Evolutionary conservation across 225 moss, liverwort and hornwort species (phyloP).

Genomic region (Straminergon stramineum): DNA sequence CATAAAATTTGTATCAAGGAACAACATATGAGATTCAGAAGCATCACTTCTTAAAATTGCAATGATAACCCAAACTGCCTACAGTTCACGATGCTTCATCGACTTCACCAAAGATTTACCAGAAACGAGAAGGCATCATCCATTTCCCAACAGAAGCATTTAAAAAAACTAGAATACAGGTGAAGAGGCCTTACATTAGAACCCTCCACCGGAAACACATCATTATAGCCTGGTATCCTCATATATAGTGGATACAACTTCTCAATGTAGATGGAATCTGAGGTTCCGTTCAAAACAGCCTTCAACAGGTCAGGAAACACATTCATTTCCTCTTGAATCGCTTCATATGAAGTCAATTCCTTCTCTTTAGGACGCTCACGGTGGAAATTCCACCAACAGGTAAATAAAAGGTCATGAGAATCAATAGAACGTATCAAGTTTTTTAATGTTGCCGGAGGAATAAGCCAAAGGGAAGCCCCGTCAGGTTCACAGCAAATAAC

Average conservation of each 20-base stretch:
- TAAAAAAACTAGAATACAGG: not conserved
- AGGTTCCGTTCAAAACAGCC: slow-evolving; percentile 65
- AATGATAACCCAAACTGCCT: not conserved
- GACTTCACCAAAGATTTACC: not conserved
- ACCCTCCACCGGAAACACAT: slow-evolving; percentile 33
- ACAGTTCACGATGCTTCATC: not conserved
- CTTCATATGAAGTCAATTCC: slow-evolving; percentile 13
- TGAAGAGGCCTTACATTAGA: slow-evolving; percentile 7
- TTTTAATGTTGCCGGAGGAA: slow-evolving; percentile 72
- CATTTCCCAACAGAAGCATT: not conserved
- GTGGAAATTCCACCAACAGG: slow-evolving; percentile 63
- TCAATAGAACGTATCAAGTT: slow-evolving; percentile 67
- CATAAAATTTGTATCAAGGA: not conserved
- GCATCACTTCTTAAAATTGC: not conserved
- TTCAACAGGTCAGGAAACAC: slow-evolving; percentile 49
- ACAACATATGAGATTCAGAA: not conserved
- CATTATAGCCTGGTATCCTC: slow-evolving; percentile 59
- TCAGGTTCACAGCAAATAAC: slow-evolving; percentile 84
- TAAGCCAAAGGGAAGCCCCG: slow-evolving; percentile 79
- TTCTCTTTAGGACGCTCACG: slow-evolving; percentile 83
- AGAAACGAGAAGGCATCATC: not conserved
- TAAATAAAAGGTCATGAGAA: slow-evolving; percentile 57
- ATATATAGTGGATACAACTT: slow-evolving; percentile 61
- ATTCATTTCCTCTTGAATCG: slow-evolving; percentile 12
- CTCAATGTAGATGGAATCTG: slow-evolving; percentile 57